Base-by-base conservation (phyloP, 225 moss, liverwort and hornwort genomes). In the Antitrichia curtipendula region DNA sequence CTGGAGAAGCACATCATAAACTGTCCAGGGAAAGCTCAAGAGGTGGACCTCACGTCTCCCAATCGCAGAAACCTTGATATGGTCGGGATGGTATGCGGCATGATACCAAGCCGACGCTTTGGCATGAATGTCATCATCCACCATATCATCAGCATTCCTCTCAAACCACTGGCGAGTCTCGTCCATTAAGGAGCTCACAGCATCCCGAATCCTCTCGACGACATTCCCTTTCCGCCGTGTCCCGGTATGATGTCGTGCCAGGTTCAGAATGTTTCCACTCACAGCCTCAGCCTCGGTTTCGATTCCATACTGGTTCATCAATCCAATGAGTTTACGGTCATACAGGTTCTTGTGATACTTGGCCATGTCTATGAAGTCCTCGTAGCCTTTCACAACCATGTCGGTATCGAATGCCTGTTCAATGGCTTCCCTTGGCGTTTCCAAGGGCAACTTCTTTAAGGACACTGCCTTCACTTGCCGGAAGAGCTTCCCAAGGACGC, bases 81-180 rank as follows among this genome's bases (percentile, higher is more conserved):
- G 85, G 68, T 94, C 90, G 45, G 83, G 88, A 84, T 97, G 92
- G 61, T 97, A 97, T 2, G 95, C 94, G 18, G 91, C 95, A 87
- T 91, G 80, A 68, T 99, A 99, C 93, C 96, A 97, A 13, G 99
- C 99, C 41, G 97, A 99, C 17, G 97, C 99, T 89, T 95, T 99
- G 24, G 95, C 96, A 49, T 90, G 59, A 11, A 70, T 25, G 53
- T 93, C 83, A 60, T 91, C 89, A 52, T 90, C 89, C 49, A 90
- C 86, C 78, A 86, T 21, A 18, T 92, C 92, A 76, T 90, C 87
- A 28, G 89, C 92, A 25, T 93, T 92, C 24, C 78, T 91, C 15
- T 94, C 92, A 81, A 98, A 98, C 95, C 98, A 95, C 56, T 75
- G 60, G 45, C 90, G 94, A 66, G 96, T 92, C 73, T 97, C 98